These are phyloP conservation scores for Conticribra guillardii DNA, from an alignment of 108 stramenopile genomes.

Conservation along the genomic window DNA sequence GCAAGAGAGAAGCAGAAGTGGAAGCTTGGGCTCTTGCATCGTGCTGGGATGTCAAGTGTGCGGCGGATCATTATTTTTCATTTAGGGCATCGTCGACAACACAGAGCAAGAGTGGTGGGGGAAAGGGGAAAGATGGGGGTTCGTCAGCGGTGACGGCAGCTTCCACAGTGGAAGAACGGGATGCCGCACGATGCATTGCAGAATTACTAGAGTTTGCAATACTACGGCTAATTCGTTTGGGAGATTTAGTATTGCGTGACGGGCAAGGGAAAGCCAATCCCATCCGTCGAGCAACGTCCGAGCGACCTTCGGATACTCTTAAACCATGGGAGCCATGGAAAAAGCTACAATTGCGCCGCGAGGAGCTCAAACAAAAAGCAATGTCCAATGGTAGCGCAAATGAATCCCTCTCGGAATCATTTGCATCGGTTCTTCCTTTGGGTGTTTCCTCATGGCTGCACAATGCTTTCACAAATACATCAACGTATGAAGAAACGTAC, in stretches of 20 bases:
- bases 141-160: not conserved
- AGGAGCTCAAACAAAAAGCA: constrained; percentile 5
- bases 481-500: constrained; percentile 56
- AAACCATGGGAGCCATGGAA: constrained; percentile 70
- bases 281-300: constrained; percentile 43
- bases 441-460: constrained; percentile 38
- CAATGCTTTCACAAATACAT: constrained; percentile 21
- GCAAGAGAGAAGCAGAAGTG: constrained; percentile 44
- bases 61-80: constrained; percentile 46
- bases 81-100: constrained; percentile 10
- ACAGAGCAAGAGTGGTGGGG: not conserved
- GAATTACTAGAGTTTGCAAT: constrained; percentile 78
- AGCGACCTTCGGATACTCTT: constrained; percentile 58
- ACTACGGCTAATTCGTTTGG: constrained; percentile 63
- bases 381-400: not conserved
- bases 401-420: not conserved
- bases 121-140: not conserved
- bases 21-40: constrained; percentile 72
- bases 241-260: constrained; percentile 49
- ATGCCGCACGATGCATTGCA: constrained; percentile 57
- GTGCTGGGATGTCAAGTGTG: constrained; percentile 80
- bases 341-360: constrained; percentile 19
- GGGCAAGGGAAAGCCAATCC: constrained; percentile 43
- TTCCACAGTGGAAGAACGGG: constrained; percentile 31
- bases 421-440: constrained; percentile 16